Conservation (phyloP, 495 filamentous ascomycete genomes). For the Chlorociboria aeruginascens region DNA sequence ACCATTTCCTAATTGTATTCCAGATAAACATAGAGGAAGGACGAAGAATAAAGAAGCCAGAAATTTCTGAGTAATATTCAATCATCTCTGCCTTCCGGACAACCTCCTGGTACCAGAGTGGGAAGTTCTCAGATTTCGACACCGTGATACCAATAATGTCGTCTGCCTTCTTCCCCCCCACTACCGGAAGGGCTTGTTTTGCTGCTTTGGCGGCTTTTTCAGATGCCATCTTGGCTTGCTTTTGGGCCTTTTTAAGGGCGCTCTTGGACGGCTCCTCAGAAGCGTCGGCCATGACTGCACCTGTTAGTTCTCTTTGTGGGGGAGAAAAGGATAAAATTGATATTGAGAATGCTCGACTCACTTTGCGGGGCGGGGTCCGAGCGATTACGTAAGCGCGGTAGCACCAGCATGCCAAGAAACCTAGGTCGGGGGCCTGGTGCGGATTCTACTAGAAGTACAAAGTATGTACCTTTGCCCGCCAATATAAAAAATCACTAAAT, state of each 20-base stretch:
- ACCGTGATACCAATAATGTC: slow-evolving; percentile 77
- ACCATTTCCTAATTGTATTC: slow-evolving; percentile 84
- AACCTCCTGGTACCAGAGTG: slow-evolving; percentile 91
- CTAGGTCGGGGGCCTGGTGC: too few relatives aligned
- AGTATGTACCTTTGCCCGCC: too few relatives aligned
- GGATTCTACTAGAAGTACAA: too few relatives aligned
- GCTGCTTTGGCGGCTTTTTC: slow-evolving; percentile 57
- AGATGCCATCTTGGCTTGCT: slow-evolving; percentile 51
- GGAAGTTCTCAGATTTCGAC: slow-evolving; percentile 75
- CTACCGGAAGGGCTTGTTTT: slow-evolving; percentile 34
- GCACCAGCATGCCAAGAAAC: too few relatives aligned
- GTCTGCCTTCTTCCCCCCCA: slow-evolving; percentile 40
- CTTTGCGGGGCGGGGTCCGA: too few relatives aligned
- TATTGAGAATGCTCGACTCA: slow-evolving; percentile 2
- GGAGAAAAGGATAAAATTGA: background rate
- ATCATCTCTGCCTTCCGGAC: slow-evolving; percentile 92
- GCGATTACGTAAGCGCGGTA: too few relatives aligned
- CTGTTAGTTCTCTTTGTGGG: background rate
- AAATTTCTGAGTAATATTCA: slow-evolving; percentile 79
- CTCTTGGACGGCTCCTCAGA: slow-evolving; percentile 17
- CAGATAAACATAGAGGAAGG: slow-evolving; percentile 81
- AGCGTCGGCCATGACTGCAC: slow-evolving; percentile 17
- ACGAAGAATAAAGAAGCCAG: slow-evolving; percentile 90
- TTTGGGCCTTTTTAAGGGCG: slow-evolving; percentile 60
- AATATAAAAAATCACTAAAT: too few relatives aligned